Percentiles rank a stretch among this genome's conserved stretches.
phyloP scores from a whole-genome alignment of 2,329 filamentous ascomycete species.

The Fusarium chlamydosporum region DNA sequence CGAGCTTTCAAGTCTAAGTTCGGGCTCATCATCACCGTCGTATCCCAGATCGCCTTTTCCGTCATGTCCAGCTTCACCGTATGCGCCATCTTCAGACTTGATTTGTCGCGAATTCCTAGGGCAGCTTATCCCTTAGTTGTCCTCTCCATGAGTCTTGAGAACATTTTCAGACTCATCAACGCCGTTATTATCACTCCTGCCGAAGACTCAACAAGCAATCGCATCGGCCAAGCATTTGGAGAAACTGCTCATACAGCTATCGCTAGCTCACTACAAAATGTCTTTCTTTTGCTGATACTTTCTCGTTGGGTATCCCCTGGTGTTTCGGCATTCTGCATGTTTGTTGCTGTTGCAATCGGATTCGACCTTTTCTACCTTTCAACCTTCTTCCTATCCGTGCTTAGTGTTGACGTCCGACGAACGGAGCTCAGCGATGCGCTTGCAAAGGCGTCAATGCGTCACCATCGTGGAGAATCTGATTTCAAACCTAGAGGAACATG shows the following conservation, averaged over 20 bases:
- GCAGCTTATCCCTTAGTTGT: conserved; percentile 84
- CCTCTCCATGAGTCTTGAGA: conserved; percentile 81
- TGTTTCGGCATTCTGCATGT: conserved; percentile 81
- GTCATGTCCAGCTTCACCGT: conserved; percentile 85
- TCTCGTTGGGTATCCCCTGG: conserved; percentile 77
- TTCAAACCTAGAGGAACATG: conserved; percentile 59
- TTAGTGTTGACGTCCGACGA: conserved; percentile 83
- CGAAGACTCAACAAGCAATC: conserved; percentile 75
- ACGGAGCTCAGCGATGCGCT: conserved; percentile 82
- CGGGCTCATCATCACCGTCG: conserved; percentile 78
- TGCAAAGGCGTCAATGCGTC: conserved; percentile 66
- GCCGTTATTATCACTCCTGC: conserved; percentile 79
- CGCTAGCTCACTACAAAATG: conserved; percentile 76
- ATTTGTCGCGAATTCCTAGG: conserved; percentile 80
- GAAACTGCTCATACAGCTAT: conserved; percentile 79
- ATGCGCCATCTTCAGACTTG: conserved; percentile 80
- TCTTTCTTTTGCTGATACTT: conserved; percentile 75
- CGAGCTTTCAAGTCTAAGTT: conserved; percentile 81
- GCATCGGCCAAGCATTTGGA: conserved; percentile 81
- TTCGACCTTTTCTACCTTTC: conserved; percentile 85
- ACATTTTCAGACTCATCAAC: conserved; percentile 84
- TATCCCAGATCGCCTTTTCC: conserved; percentile 78
- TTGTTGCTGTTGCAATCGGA: conserved; percentile 79
- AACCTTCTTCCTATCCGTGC: conserved; percentile 83
- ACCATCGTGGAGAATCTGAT: conserved; percentile 51